A percentile compares a stretch with the other conserved stretches of the same genome.
Conservation (phyloP, 352 stramenopile species). For the Phytophthora ohioensis region DNA sequence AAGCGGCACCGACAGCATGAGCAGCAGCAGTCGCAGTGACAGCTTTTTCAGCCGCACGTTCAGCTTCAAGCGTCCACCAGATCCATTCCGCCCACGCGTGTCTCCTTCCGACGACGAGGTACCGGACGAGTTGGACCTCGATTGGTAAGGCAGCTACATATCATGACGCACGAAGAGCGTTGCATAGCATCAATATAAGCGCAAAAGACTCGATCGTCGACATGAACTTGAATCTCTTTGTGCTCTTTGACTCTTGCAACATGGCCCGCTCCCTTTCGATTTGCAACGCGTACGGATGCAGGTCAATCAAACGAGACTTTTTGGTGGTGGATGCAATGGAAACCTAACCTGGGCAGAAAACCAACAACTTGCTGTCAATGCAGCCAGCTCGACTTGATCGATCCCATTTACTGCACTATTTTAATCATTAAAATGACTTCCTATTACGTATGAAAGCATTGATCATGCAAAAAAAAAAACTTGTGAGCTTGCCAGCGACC, state of each 20-base stretch:
- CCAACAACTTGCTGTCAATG: neutral
- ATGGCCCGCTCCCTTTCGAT: conserved; percentile 9
- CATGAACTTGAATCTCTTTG: conserved; percentile 9
- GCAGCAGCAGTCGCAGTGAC: conserved; percentile 27
- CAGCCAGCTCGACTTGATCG: neutral
- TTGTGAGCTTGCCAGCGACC: too few relatives aligned
- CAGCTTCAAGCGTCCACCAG: conserved; percentile 31
- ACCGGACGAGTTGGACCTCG: conserved; percentile 32
- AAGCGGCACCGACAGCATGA: conserved; percentile 25
- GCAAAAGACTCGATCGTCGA: conserved; percentile 17
- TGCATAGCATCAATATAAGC: conserved; percentile 31
- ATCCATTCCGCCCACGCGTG: conserved; percentile 33
- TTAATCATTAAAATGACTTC: too few relatives aligned
- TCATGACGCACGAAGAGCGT: conserved; percentile 17
- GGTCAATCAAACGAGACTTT: conserved; percentile 9
- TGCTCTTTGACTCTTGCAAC: conserved; percentile 12
- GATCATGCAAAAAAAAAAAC: too few relatives aligned
- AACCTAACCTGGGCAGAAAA: conserved; percentile 8
- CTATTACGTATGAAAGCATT: too few relatives aligned
- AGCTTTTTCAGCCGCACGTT: conserved; percentile 36
- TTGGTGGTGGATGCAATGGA: conserved; percentile 15
- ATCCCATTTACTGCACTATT: too few relatives aligned
- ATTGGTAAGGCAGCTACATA: conserved; percentile 21
- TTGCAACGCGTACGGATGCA: conserved; percentile 16
- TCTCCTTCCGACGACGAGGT: conserved; percentile 30